Evolutionary conservation across 1,139 yeast genomes (phyloP).

Genomic region (Candida tropicalis): DNA sequence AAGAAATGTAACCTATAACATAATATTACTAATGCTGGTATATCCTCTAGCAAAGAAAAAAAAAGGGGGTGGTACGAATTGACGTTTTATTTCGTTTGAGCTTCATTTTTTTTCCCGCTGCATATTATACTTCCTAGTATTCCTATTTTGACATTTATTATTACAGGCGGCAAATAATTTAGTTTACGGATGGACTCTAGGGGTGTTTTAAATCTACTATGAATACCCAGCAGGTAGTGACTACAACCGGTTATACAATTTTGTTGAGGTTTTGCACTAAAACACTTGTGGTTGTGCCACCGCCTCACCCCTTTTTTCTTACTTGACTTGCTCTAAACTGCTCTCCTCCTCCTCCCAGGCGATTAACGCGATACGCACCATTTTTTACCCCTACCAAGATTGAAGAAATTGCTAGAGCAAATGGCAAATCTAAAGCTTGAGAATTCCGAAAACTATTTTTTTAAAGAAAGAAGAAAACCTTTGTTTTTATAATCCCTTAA

Average conservation of each 20-base stretch:
- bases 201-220: no score
- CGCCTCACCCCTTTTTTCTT: conserved; percentile 2
- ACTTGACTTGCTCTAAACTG: no score
- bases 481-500: conserved; percentile 2
- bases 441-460: no score
- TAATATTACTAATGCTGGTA: conserved; percentile 1
- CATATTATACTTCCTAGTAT: no score
- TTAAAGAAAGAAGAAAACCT: neutral
- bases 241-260: no score
- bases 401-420: neutral
- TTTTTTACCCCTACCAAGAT: neutral
- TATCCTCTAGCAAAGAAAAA: neutral
- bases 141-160: no score
- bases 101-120: neutral
- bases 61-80: conserved; percentile 1
- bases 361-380: no score
- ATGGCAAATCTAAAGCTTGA: neutral
- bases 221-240: no score
- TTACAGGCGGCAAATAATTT: no score
- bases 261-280: no score
- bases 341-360: no score
- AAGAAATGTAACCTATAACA: neutral
- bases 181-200: no score
- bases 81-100: neutral
- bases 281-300: conserved; percentile 1